Evolutionary conservation across 345 rosid species (phyloP).

Genomic region (Gossypioides kirkii): DNA sequence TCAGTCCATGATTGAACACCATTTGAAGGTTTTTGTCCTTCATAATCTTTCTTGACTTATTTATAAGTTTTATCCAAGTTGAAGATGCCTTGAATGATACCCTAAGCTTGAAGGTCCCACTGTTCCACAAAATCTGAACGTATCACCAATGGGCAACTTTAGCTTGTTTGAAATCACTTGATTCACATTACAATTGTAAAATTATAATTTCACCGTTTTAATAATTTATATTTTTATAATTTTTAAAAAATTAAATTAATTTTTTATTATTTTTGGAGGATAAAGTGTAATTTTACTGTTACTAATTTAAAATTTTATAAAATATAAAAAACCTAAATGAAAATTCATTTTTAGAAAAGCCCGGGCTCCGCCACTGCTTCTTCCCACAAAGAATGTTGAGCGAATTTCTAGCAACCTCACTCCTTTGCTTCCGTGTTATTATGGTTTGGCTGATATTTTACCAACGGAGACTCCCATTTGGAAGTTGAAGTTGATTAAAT

Average conservation of each 20-base stretch:
- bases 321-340: too few relatives aligned
- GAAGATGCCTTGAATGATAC: too few relatives aligned
- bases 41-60: not conserved
- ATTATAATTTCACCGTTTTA: too few relatives aligned
- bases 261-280: too few relatives aligned
- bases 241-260: too few relatives aligned
- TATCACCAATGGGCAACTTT: not conserved
- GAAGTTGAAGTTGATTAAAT: constrained; percentile 65
- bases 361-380: too few relatives aligned
- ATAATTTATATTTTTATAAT: too few relatives aligned
- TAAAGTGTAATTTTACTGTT: too few relatives aligned
- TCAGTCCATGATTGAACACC: constrained; percentile 71
- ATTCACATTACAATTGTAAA: constrained; percentile 9
- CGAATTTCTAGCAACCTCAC: constrained; percentile 51
- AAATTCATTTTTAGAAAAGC: too few relatives aligned
- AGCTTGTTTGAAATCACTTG: not conserved
- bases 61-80: not conserved
- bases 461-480: constrained; percentile 68
- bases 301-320: too few relatives aligned
- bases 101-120: not conserved
- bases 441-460: constrained; percentile 49
- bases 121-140: not conserved
- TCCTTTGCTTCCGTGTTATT: constrained; percentile 49
- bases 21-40: constrained; percentile 48
- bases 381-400: constrained; percentile 35